Conservation (phyloP, 306 rosid species). For the Luffa acutangula region DNA sequence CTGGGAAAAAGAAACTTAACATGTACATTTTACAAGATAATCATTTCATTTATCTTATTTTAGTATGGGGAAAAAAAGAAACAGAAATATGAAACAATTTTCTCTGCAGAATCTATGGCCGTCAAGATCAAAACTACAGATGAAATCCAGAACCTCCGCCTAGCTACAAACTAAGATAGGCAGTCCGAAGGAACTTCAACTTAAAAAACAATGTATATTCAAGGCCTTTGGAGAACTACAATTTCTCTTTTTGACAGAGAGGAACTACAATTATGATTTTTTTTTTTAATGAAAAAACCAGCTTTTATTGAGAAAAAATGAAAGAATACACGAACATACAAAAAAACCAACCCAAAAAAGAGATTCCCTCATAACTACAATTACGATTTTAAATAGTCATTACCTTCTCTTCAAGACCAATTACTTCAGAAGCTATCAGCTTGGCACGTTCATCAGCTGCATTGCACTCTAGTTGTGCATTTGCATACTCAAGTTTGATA, state of each 20-base stretch:
- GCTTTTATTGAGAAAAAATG: no score
- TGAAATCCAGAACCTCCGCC: not conserved
- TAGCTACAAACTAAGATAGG: not conserved
- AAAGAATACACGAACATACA: no score
- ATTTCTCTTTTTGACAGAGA: not conserved
- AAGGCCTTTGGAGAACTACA: not conserved
- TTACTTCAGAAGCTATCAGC: constrained; percentile 93
- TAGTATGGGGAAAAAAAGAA: not conserved
- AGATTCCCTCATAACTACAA: no score
- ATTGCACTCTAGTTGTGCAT: constrained; percentile 79
- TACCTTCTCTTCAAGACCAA: constrained; percentile 97
- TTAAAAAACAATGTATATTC: not conserved
- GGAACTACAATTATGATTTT: not conserved
- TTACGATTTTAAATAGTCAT: constrained; percentile 7
- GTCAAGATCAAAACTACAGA: not conserved
- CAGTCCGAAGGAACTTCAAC: not conserved
- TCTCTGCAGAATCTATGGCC: not conserved
- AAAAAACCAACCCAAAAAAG: no score
- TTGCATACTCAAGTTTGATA: constrained; percentile 57
- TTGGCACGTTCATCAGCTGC: constrained; percentile 98
- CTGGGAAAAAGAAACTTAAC: not conserved
- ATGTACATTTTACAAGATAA: not conserved
- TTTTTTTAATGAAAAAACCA: no score
- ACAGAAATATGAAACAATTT: not conserved
- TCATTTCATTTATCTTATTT: not conserved